These are phyloP conservation scores for Lepidium sativum DNA, from an alignment of 345 rosid species.

Conservation along the genomic window DNA sequence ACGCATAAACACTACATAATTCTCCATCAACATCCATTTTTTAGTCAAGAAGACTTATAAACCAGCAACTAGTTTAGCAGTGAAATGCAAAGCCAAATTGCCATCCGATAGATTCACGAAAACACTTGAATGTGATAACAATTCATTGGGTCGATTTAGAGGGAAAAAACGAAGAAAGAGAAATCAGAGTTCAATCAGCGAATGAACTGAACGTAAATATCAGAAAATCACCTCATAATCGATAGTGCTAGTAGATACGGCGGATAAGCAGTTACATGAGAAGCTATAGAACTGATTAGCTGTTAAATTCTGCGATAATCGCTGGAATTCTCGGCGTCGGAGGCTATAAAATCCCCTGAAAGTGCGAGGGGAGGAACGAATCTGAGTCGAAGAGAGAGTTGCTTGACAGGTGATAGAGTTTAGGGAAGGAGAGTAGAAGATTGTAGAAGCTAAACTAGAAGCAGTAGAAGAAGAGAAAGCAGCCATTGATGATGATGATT, in stretches of 20 bases:
- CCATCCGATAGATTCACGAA: background rate
- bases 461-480: slow-evolving; percentile 8
- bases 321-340: background rate
- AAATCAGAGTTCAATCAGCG: background rate
- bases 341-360: slow-evolving; percentile 19
- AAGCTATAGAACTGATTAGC: slow-evolving; percentile 18
- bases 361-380: slow-evolving; percentile 6
- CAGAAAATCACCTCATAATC: slow-evolving; percentile 41
- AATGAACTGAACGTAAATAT: background rate
- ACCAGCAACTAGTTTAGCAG: background rate
- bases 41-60: too few species aligned
- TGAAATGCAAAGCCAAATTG: background rate
- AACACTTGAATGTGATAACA: background rate
- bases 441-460: slow-evolving; percentile 4
- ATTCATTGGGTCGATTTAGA: background rate
- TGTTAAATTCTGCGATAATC: slow-evolving; percentile 11
- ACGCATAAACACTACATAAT: background rate
- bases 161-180: background rate
- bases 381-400: background rate
- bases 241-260: slow-evolving; percentile 36
- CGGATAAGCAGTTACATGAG: slow-evolving; percentile 40
- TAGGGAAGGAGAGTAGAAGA: slow-evolving; percentile 23
- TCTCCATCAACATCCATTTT: background rate
- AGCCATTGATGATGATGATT: background rate
- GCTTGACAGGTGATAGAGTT: slow-evolving; percentile 9